These are phyloP conservation scores for Neonectria sp. DNA, from an alignment of 2,329 filamentous ascomycete genomes.

Conservation along the genomic window DNA sequence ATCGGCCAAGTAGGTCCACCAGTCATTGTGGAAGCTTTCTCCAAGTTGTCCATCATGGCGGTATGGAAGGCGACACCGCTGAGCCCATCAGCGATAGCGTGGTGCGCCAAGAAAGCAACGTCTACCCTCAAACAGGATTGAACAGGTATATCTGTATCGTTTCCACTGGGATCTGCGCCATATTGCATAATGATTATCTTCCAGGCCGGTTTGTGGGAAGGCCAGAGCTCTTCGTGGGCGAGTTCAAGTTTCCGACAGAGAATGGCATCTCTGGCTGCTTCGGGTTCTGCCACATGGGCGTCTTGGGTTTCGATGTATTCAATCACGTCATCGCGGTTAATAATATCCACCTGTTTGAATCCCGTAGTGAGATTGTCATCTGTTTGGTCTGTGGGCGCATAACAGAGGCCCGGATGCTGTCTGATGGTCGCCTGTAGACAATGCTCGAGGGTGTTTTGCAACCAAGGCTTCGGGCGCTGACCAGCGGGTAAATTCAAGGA, in stretches of 20 bases:
- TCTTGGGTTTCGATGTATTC: not conserved
- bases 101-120: slow-evolving; percentile 28
- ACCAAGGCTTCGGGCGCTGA: not conserved
- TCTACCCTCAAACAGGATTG: not conserved
- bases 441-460: slow-evolving; percentile 1
- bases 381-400: slow-evolving; percentile 5
- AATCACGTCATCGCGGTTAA: slow-evolving; percentile 16
- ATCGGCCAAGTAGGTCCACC: slow-evolving; percentile 17
- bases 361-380: not conserved
- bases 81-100: slow-evolving; percentile 32
- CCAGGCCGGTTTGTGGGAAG: slow-evolving; percentile 24
- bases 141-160: rapidly evolving
- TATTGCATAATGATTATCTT: slow-evolving; percentile 18
- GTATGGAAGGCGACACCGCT: slow-evolving; percentile 28
- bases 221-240: slow-evolving; percentile 17
- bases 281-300: not conserved
- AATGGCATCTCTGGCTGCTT: not conserved
- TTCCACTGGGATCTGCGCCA: rapidly evolving
- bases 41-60: slow-evolving; percentile 12
- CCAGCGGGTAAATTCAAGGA: not conserved
- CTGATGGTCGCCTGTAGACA: slow-evolving; percentile 24
- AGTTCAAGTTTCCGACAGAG: not conserved
- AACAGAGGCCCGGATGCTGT: slow-evolving; percentile 6
- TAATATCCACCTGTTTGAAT: slow-evolving; percentile 4
- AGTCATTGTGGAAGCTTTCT: not conserved